A percentile compares a stretch with the other conserved stretches of the same genome.
Conservation (phyloP, 179 eudicot genomes). For the Vitellaria paradoxa region DNA sequence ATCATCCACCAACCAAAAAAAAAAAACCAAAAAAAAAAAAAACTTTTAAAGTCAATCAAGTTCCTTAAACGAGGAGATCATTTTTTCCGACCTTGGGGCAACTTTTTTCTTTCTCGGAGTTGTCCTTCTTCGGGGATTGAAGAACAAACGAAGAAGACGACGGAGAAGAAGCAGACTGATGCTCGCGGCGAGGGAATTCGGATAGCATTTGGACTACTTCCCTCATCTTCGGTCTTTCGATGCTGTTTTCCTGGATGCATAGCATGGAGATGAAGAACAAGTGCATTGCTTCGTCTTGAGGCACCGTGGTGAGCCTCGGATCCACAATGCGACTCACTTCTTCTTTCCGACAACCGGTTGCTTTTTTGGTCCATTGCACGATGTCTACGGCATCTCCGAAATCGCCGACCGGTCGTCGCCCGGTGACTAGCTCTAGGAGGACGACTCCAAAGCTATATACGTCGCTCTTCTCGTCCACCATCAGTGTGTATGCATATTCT, state of each 20-base stretch:
- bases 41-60: conserved; percentile 1
- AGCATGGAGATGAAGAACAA: conserved; percentile 83
- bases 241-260: conserved; percentile 79
- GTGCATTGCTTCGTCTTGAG: conserved; percentile 80
- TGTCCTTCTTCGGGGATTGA: conserved; percentile 18
- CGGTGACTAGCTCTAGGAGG: conserved; percentile 69
- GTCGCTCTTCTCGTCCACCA: conserved; percentile 89
- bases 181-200: conserved; percentile 53
- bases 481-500: conserved; percentile 87
- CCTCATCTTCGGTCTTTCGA: conserved; percentile 85
- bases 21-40: background rate
- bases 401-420: conserved; percentile 76
- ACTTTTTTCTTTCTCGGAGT: conserved; percentile 16
- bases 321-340: conserved; percentile 51
- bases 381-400: conserved; percentile 93
- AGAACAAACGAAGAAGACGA: conserved; percentile 31
- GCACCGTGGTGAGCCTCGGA: conserved; percentile 52
- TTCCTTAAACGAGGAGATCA: conserved; percentile 27
- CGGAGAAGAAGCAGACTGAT: conserved; percentile 21
- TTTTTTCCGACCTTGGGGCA: conserved; percentile 18
- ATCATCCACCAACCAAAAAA: conserved; percentile 1
- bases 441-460: conserved; percentile 92
- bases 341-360: conserved; percentile 54
- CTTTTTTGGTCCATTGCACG: conserved; percentile 66
- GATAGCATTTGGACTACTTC: conserved; percentile 89